Conservation (phyloP, 768 basidiomycete species). For the Leucogyrophana mollusca region DNA sequence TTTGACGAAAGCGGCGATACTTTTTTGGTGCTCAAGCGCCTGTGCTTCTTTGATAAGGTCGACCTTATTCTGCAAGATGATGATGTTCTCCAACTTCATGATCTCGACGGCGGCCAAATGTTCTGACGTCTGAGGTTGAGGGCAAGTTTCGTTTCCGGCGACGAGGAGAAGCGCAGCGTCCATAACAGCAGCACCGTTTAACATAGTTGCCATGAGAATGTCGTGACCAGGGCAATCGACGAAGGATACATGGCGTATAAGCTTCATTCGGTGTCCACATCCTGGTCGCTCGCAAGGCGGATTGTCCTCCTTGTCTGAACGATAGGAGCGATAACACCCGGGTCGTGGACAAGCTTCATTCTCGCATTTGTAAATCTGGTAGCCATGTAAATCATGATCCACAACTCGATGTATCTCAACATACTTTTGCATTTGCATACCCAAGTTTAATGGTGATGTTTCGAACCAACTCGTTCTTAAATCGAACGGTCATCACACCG, state of each 20-base stretch:
- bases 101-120: conserved; percentile 99
- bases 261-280: conserved; percentile 86
- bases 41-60: conserved; percentile 95
- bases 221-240: conserved; percentile 98
- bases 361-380: conserved; percentile 96
- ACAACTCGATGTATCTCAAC: conserved; percentile 21
- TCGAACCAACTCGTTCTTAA: conserved; percentile 98
- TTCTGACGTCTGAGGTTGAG: conserved; percentile 98
- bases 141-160: conserved; percentile 98
- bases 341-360: conserved; percentile 91
- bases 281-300: conserved; percentile 93
- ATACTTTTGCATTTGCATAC: conserved; percentile 97
- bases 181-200: conserved; percentile 99
- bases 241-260: conserved; percentile 96
- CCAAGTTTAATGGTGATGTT: conserved; percentile 99
- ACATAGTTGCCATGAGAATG: conserved; percentile 99
- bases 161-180: conserved; percentile 95
- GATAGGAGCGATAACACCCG: conserved; percentile 91
- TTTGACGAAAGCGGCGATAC: conserved; percentile 93
- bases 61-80: conserved; percentile 98
- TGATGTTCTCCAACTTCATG: conserved; percentile 98
- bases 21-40: conserved; percentile 94
- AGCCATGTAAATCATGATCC: conserved; percentile 7
- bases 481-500: conserved; percentile 96
- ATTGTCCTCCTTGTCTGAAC: conserved; percentile 89